Base-by-base conservation (phyloP, 2,329 filamentous ascomycete genomes). In the Ophiostoma sp. region DNA sequence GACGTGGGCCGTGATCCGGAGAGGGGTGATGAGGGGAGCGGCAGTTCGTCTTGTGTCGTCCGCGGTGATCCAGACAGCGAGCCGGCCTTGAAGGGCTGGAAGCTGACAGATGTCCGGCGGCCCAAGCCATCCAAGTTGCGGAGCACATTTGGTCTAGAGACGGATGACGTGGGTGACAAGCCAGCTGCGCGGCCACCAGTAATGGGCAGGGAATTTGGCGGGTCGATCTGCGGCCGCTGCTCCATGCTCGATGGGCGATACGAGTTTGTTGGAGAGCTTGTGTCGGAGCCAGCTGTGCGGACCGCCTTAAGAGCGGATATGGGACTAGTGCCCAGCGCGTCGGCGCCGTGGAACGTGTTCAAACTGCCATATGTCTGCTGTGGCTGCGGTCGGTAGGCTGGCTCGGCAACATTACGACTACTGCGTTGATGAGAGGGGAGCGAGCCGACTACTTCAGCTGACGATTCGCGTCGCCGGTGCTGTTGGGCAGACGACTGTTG, bases 51-150 rank as follows among this genome's bases (percentile, higher is more conserved):
- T 15, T 89, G 79, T 7, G 84, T 80, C 12, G 84, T 80, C 39
- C 86, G 84, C 0, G 95, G 95, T 4, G 95, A 98, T 3, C 93
- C 94, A 1, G 95, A 97, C n/a, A 98, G 85, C 1, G 95, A 97
- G 12, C 95, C 95, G 17, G 95, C 93, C 82, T 99, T 99, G 85
- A 99, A 99, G 0, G 95, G 95, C 78, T 97, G 93, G 78, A 98
- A 97, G 0, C 93, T 97, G 28, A 97, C 89, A 0, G 94, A 98
- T 7, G 93, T 91, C 71, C 94, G 89, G 77, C 94, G 88, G 71
- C 87, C 87, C 66, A 87, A 78, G 28, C 84, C 85, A 59, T 92
- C 89, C 55, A 84, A 82, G 17, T 82, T 83, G 69, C 85, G 84
- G 55, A 84, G 74, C 0, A 81, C 77, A 81, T 82, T 33, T 82